Evolutionary conservation across 768 basidiomycete species (phyloP), one percentile per base, ranked within the genome.

Genomic region (Auricularia auricula-judae): DNA sequence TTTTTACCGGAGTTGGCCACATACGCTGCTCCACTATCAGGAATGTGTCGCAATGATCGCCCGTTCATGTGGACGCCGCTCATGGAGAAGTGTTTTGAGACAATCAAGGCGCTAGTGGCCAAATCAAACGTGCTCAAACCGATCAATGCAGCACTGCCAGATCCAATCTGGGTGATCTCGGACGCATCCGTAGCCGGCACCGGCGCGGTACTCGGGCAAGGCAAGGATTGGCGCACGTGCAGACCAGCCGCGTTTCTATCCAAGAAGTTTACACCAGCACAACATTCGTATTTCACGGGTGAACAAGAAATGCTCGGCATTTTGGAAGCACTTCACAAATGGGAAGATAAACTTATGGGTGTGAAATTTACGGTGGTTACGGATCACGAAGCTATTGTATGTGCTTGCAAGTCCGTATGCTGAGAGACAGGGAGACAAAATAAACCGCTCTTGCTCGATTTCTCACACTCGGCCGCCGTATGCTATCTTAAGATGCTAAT

Each of bases 1-100:
- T 77, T 76, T 65, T 67, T 80, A 62, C 76, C 77, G 0, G 70
- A 78, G 60, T 65, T 78, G 1, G 70, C 75, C 0, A 62, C 70
- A 1, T 78, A 72, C 47, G 76, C 73, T 0, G 66, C 68, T 2
- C 76, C 76, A 1, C 63, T 81, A 10, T 62, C 72, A 4, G 62
- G 64, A 0, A 75, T 77, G 62, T 62, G 58, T 0, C 56, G 62
- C 21, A 76, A 78, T 66, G 72, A 71, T 0, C 66, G 63, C 14
- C 65, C 64, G 14, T 79, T 74, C 56, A 35, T 61, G 1, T 76
- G 73, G 76, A 63, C 67, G 0, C 71, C 69, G 0, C 47, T 74
- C 0, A 73, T 76, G 14, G 65, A 74, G 12, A 23, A 62, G 12
- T 67, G 67, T 23, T 74, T 76, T 39, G 61, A 69, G 0, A 63